Percentiles rank a stretch among this genome's conserved stretches.
Conservation (phyloP, 1,139 yeast genomes). For the Hemisphaericaspora lyxosophila region DNA sequence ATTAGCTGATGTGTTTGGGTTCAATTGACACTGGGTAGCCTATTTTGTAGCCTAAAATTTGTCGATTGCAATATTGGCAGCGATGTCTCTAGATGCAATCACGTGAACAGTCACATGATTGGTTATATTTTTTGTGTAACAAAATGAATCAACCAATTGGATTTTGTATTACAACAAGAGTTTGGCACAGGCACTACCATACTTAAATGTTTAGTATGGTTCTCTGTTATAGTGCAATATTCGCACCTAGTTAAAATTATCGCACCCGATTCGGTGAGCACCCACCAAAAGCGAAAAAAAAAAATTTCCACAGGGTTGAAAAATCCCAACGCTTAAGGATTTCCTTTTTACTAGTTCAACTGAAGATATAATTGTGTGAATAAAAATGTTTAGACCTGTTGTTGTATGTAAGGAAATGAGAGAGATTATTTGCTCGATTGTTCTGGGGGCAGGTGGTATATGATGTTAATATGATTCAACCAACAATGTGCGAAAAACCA, state of each 20-base stretch:
- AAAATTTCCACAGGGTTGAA: conserved; percentile 1
- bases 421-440: too few relatives aligned
- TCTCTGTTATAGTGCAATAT: too few relatives aligned
- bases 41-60: too few relatives aligned
- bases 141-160: conserved; percentile 3
- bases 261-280: conserved; percentile 5
- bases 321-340: conserved; percentile 2
- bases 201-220: neutral
- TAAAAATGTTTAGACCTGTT: conserved; percentile 43
- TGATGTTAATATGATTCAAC: neutral
- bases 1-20: neutral
- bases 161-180: neutral
- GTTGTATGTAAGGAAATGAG: conserved; percentile 22
- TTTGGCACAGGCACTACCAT: conserved; percentile 1
- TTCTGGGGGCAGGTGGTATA: neutral
- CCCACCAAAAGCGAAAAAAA: conserved; percentile 1
- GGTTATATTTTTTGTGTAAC: neutral
- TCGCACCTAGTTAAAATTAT: too few relatives aligned
- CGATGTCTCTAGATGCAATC: too few relatives aligned
- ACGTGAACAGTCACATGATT: conserved; percentile 1
- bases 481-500: neutral
- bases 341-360: neutral
- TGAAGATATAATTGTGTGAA: conserved; percentile 2
- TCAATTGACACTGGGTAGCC: too few relatives aligned
- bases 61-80: too few relatives aligned